Percentiles rank a stretch among this genome's conserved stretches.
Conservation (phyloP, 2,329 filamentous ascomycete species). For the Talaromyces islandicus region DNA sequence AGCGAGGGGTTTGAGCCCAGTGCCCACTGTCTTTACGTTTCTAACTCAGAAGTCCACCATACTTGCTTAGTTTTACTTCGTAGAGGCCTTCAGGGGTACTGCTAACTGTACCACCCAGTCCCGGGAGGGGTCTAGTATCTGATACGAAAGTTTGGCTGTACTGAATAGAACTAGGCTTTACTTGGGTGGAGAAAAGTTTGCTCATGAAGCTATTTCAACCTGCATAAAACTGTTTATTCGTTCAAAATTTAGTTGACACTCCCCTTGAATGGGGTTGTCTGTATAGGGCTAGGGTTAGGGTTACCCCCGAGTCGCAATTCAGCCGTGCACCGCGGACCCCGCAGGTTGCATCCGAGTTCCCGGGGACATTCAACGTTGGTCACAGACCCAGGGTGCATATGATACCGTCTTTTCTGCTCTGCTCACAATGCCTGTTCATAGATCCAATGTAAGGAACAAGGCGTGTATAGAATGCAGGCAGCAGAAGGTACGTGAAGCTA, state of each 20-base stretch:
- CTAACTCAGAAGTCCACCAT: no score
- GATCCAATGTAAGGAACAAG: background rate
- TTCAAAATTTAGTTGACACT: background rate
- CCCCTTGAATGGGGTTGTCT: no score
- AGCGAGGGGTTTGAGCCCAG: no score
- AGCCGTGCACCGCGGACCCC: background rate
- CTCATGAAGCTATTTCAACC: background rate
- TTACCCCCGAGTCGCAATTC: background rate
- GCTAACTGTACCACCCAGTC: no score
- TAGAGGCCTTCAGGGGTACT: no score
- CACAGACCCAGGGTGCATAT: background rate
- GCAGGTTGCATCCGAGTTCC: background rate
- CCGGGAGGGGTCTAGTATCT: background rate
- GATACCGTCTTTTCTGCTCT: background rate
- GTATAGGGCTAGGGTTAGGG: background rate
- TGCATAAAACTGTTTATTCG: background rate
- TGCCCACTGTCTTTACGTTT: no score
- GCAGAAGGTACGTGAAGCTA: background rate
- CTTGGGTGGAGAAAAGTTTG: background rate
- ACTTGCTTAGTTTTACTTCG: no score
- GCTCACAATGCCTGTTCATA: background rate
- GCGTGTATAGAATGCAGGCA: background rate
- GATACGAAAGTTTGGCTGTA: background rate
- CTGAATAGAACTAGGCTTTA: background rate
- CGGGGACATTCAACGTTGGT: background rate